Percentiles rank a stretch among this genome's conserved stretches.
Conservation (phyloP, 768 basidiomycete species). For the Boletellus emodensis region DNA sequence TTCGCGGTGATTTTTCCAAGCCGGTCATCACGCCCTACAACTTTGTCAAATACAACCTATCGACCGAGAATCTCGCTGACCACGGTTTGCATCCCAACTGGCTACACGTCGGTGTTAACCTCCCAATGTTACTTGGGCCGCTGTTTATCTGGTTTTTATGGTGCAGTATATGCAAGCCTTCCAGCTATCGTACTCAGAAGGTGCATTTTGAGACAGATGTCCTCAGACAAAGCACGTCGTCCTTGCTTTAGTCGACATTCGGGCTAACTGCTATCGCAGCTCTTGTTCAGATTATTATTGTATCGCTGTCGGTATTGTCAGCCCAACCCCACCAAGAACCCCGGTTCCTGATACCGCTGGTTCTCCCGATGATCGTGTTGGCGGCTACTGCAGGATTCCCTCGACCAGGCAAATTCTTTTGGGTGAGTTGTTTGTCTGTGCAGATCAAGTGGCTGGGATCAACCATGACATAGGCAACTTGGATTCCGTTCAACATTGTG, state of each 20-base stretch:
- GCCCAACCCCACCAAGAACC: conserved; percentile 39
- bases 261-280: conserved; percentile 19
- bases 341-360: conserved; percentile 35
- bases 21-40: conserved; percentile 35
- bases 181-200: not conserved
- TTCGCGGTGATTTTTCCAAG: conserved; percentile 19
- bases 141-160: conserved; percentile 25
- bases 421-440: conserved; percentile 23
- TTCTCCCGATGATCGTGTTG: conserved; percentile 32
- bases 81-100: conserved; percentile 40
- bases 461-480: conserved; percentile 19
- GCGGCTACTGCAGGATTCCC: conserved; percentile 23
- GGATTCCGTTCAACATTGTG: conserved; percentile 27
- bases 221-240: conserved; percentile 17
- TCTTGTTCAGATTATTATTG: conserved; percentile 27
- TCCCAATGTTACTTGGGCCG: conserved; percentile 38
- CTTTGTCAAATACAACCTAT: conserved; percentile 37
- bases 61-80: conserved; percentile 33
- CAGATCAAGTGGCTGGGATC: not conserved
- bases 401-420: conserved; percentile 29
- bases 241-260: not conserved
- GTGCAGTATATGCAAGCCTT: conserved; percentile 4
- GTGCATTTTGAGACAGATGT: conserved; percentile 11
- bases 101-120: conserved; percentile 37
- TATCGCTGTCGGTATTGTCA: conserved; percentile 30